Evolutionary conservation across 257 asterid species (phyloP).

Genomic region (Solanum pennellii): DNA sequence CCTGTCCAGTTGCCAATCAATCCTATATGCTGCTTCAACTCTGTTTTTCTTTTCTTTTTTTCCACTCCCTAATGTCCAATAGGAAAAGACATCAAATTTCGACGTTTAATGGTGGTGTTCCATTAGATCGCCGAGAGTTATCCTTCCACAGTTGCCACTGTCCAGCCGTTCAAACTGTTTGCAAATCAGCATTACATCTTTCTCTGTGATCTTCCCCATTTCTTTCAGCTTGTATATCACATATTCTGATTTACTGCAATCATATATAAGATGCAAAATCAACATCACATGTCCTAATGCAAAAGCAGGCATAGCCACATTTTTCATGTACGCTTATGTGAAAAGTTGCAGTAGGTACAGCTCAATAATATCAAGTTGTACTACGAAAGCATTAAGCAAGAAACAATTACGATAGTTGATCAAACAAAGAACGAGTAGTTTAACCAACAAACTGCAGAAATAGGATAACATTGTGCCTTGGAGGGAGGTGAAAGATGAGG

Average conservation of each 20-base stretch:
- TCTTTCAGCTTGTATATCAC: constrained; percentile 89
- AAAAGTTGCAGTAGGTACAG: neutral
- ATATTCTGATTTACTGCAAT: constrained; percentile 74
- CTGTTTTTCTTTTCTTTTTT: neutral
- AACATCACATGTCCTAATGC: neutral
- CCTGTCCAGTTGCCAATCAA: neutral
- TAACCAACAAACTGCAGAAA: neutral
- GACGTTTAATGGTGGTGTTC: constrained; percentile 10
- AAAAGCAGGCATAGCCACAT: neutral
- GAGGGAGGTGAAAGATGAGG: neutral
- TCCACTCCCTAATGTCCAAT: neutral
- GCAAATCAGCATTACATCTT: constrained; percentile 60
- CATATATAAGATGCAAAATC: neutral
- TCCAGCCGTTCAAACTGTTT: constrained; percentile 77
- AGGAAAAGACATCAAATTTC: neutral
- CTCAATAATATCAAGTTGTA: neutral
- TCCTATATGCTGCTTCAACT: neutral
- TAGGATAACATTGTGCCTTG: neutral
- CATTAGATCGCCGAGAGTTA: constrained; percentile 78
- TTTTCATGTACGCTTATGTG: neutral
- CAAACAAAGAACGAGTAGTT: neutral
- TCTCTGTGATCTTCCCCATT: constrained; percentile 70
- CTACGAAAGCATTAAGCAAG: neutral
- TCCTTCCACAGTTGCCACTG: constrained; percentile 76
- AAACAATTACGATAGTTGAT: neutral